phyloP scores from a whole-genome alignment of 176 grass and related monocot genomes.

The Oryza meyeriana region DNA sequence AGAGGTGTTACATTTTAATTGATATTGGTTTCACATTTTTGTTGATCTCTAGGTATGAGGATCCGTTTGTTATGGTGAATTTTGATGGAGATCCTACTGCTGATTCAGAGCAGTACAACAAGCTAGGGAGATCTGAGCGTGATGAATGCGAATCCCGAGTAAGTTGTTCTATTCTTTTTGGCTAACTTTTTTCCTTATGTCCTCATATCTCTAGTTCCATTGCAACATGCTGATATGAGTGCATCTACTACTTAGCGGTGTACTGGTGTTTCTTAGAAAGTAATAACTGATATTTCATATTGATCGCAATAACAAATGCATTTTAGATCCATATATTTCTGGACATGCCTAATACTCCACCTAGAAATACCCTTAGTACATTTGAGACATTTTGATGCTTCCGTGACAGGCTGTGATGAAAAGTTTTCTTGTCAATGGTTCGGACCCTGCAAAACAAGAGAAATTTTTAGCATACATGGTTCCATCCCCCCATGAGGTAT shows the following conservation, averaged over 20 bases:
- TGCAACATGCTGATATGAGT: neutral
- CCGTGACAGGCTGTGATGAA: slow-evolving; percentile 86
- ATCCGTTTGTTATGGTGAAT: slow-evolving; percentile 97
- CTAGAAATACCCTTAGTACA: slow-evolving; percentile 12
- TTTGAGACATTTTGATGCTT: slow-evolving; percentile 24
- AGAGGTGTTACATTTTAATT: neutral
- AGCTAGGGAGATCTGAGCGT: slow-evolving; percentile 61
- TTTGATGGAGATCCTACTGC: slow-evolving; percentile 98
- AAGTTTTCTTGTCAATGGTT: slow-evolving; percentile 81
- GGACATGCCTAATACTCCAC: slow-evolving; percentile 6
- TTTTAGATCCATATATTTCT: slow-evolving; percentile 14
- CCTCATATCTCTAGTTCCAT: slow-evolving; percentile 15
- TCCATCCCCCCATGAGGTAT: slow-evolving; percentile 76
- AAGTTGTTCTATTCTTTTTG: slow-evolving; percentile 18
- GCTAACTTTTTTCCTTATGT: neutral
- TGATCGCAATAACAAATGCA: slow-evolving; percentile 4
- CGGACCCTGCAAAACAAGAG: slow-evolving; percentile 73
- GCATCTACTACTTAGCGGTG: neutral
- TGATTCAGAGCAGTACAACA: slow-evolving; percentile 89
- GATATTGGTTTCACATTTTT: slow-evolving; percentile 15
- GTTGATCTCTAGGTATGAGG: slow-evolving; percentile 56
- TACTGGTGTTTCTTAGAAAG: neutral
- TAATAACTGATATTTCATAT: neutral
- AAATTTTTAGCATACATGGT: slow-evolving; percentile 97
- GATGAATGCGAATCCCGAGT: slow-evolving; percentile 83